These are phyloP conservation scores for Plasmodium relictum DNA, from an alignment of 169 alveolate genomes.

Conservation along the genomic window DNA sequence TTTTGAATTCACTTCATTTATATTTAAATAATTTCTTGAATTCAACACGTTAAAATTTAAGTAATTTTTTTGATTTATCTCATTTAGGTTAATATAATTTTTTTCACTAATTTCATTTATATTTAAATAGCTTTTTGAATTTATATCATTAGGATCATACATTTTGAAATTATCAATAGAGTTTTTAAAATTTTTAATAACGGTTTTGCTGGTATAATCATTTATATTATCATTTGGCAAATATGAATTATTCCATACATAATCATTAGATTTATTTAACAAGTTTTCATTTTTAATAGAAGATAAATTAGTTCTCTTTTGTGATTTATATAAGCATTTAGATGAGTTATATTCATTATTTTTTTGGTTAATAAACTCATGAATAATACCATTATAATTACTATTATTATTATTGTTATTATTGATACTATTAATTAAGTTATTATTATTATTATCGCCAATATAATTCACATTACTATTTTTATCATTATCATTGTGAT, in stretches of 20 bases:
- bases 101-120: neutral
- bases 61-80: neutral
- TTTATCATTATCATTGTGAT: neutral
- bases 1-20: neutral
- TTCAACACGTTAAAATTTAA: neutral
- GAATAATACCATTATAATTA: neutral
- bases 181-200: conserved; percentile 1
- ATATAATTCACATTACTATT: neutral
- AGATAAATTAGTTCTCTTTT: conserved; percentile 3
- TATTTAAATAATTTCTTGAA: neutral
- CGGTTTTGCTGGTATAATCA: neutral
- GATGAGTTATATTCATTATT: neutral
- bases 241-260: conserved; percentile 4
- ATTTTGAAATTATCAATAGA: neutral
- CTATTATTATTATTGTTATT: neutral
- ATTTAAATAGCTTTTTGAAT: conserved; percentile 9
- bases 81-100: conserved; percentile 12
- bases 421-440: neutral
- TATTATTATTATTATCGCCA: neutral
- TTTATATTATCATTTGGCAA: conserved; percentile 23
- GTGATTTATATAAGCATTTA: neutral
- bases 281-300: conserved; percentile 6
- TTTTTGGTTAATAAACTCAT: conserved; percentile 1
- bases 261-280: neutral
- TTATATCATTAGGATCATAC: conserved; percentile 10